Base-by-base conservation (phyloP, 2,329 filamentous ascomycete species). In the Cercospora sp. region DNA sequence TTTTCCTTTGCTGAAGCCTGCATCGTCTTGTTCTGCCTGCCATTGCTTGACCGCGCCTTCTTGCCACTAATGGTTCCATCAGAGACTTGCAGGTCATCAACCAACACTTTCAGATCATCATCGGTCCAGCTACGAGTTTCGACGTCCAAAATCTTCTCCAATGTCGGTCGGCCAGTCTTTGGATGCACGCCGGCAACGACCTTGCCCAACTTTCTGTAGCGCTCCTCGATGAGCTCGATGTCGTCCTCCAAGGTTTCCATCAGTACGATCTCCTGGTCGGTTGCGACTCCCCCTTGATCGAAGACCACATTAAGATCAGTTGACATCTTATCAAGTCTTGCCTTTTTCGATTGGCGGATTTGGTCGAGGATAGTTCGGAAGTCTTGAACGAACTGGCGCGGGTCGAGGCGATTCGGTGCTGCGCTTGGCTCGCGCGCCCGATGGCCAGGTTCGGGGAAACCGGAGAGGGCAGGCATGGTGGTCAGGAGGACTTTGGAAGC, bases 191-290 rank as follows among this genome's bases (percentile, higher is more conserved):
- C 28, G n/a, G 20, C 60, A 18, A 18, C 18, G 20, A 62, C 26
- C 60, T 48, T 48, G n/a, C 36, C 60, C 23, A 62, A 26, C 39
- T 62, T 62, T 28, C 42, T 18, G n/a, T 62, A 18, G n/a, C 60
- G 60, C 23, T 62, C 60, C 28, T 36, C 12, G 31, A 59, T 59
- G 55, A 59, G 55, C 16, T 31, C 55, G 18, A 59, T 59, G 55
- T 59, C 55, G 23, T 45, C 13, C 20, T 61, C 59, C 31, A 61
- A 20, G 13, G 33, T 16, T 20, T 62, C 39, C 60, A 62, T 31
- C 16, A n/a, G 12, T 16, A 10, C 36, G 16, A 62, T 30, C 20
- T 62, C 60, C 13, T 51, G 23, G 23, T 28, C 39, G 39, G 16
- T 13, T 3, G 26, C 16, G 2, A 48, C n/a, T n/a, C 26, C 36